These are phyloP conservation scores for Parascedosporium putredinis DNA, from an alignment of 2,329 filamentous ascomycete genomes.

Conservation along the genomic window DNA sequence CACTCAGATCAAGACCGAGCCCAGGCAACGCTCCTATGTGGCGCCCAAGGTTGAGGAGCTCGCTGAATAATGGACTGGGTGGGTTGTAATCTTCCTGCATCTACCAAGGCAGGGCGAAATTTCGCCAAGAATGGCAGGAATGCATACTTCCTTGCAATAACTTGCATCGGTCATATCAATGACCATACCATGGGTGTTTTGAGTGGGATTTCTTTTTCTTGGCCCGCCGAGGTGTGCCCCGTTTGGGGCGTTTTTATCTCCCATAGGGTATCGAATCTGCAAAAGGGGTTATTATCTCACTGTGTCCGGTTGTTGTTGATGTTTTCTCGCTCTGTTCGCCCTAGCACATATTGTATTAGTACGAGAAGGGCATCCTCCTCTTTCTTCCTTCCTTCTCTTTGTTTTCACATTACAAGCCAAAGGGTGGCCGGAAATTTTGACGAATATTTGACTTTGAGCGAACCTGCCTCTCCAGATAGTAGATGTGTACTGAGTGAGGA, in stretches of 20 bases:
- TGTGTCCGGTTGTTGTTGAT: neutral
- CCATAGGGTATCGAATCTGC: too few species aligned
- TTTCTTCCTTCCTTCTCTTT: too few species aligned
- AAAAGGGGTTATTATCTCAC: neutral
- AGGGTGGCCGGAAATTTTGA: neutral
- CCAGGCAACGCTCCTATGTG: slow-evolving; percentile 33
- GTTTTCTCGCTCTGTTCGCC: neutral
- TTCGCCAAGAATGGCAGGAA: too few species aligned
- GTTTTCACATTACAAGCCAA: neutral
- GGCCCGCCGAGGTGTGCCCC: neutral
- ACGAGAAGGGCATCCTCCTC: neutral
- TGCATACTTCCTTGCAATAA: too few species aligned
- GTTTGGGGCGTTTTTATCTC: too few species aligned
- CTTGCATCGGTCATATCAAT: neutral
- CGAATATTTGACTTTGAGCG: neutral
- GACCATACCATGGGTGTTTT: neutral
- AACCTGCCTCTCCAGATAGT: too few species aligned
- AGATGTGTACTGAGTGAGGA: too few species aligned
- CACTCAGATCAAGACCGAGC: slow-evolving; percentile 38
- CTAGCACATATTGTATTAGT: neutral
- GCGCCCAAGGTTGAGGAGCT: slow-evolving; percentile 45
- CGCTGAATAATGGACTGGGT: slow-evolving; percentile 24
- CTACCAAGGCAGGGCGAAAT: too few species aligned
- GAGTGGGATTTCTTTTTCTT: neutral
- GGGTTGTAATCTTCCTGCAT: too few species aligned